Evolutionary conservation across 2,329 filamentous ascomycete genomes (phyloP).

Genomic region (Ampelomyces quisqualis): DNA sequence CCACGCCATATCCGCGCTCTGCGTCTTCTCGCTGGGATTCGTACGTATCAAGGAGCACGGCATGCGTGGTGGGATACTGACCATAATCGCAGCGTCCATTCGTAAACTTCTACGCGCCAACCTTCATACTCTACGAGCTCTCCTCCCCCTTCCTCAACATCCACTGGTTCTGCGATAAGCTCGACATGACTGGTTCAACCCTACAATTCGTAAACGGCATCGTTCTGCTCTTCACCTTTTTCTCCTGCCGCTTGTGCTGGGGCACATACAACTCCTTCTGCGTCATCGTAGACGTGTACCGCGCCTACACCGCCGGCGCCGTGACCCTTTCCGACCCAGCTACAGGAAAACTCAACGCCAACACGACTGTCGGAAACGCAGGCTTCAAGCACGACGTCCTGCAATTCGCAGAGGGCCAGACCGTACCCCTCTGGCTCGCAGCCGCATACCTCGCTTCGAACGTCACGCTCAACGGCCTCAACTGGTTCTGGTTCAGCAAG

Average conservation of each 20-base stretch:
- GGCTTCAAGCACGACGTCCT: constrained; percentile 49
- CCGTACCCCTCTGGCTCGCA: constrained; percentile 69
- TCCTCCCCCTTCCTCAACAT: constrained; percentile 83
- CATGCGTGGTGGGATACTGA: constrained; percentile 9
- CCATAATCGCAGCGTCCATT: constrained; percentile 65
- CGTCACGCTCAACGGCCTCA: constrained; percentile 70
- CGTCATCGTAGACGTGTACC: constrained; percentile 67
- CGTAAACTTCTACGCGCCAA: constrained; percentile 76
- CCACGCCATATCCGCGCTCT: constrained; percentile 71
- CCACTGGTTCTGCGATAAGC: constrained; percentile 91
- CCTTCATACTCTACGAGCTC: constrained; percentile 85
- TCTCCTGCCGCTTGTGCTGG: constrained; percentile 74
- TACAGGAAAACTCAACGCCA: constrained; percentile 30
- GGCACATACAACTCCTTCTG: constrained; percentile 69
- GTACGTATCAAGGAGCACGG: constrained; percentile 54
- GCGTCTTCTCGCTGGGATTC: constrained; percentile 76
- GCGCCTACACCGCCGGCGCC: constrained; percentile 38
- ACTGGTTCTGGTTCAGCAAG: constrained; percentile 84
- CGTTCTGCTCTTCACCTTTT: constrained; percentile 70
- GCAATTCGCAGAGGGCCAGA: constrained; percentile 47
- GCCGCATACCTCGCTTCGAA: constrained; percentile 69
- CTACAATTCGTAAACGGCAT: constrained; percentile 78
- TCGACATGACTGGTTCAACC: constrained; percentile 72
- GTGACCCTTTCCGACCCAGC: constrained; percentile 30
- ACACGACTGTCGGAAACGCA: constrained; percentile 16